Evolutionary conservation across 495 filamentous ascomycete genomes (phyloP), one percentile per base, ranked within the genome.

Genomic region (Hypoxylon lienhwacheense): DNA sequence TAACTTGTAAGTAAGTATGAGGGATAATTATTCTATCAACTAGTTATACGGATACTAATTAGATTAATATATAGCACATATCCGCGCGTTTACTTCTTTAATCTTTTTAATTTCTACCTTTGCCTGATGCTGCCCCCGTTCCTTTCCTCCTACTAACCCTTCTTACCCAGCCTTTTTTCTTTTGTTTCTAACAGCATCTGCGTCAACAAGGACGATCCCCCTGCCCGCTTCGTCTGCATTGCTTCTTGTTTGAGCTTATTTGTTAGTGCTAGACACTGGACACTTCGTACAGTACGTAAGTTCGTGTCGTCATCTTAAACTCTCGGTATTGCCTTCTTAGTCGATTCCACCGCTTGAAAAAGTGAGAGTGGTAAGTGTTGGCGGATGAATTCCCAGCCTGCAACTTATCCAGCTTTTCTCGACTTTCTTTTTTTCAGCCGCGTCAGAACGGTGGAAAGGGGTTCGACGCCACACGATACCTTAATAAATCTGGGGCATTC

Each of bases 251-350:
- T 33, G 34, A 52, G 55, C 43, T 50, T 55, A 51, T 51, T n/a
- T 61, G n/a, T 26, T 47, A 55, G 41, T n/a, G n/a, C n/a, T n/a
- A 52, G 25, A 44, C 26, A 44, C 24, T 40, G 12, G 8, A 58
- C 35, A 58, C 55, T 55, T 61, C 16, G 41, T 55, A 52, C 52
- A 47, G 51, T 56, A 61, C 58, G 52, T 61, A 61, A 61, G 24
- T 61, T 43, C 21, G 40, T 55, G 57, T 55, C 58, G 51, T 61
- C 58, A 56, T 55, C 52, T 48, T 39, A 40, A 61, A 61, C 52
- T 56, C 24, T 61, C 46, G 29, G 19, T 15, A 48, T 61, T 53
- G 43, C 41, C 44, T 55, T 47, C 41, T 40, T 10, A 17, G 31
- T 47, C 52, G 17, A 47, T 19, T 39, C 34, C 26, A 33, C 41